Conservation (phyloP, 1,284 basidiomycete genomes). For the Cutaneotrichosporon sp. region DNA sequence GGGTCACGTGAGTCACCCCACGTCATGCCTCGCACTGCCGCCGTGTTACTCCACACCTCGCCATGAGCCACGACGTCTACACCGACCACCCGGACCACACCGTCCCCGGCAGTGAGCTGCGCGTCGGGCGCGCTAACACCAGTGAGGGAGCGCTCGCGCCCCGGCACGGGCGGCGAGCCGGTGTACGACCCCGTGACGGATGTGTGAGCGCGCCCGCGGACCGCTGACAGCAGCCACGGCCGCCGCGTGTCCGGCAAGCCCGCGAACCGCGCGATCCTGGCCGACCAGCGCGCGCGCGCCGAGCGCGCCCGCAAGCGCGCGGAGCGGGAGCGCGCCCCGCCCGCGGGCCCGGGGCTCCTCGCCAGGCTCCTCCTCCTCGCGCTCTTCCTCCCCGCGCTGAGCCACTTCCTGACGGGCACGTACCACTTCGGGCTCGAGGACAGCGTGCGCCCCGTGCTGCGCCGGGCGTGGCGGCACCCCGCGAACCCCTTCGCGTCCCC, state of each 20-base stretch:
- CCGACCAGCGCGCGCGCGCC: conserved; percentile 32
- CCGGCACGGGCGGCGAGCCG: conserved; percentile 41
- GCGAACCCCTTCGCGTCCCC: conserved; percentile 22
- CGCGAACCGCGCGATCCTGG: conserved; percentile 59
- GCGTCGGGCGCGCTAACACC: conserved; percentile 5
- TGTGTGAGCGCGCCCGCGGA: conserved; percentile 14
- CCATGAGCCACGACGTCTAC: conserved; percentile 28
- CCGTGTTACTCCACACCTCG: neutral
- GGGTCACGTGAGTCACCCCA: neutral
- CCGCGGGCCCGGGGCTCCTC: conserved; percentile 11
- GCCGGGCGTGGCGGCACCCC: conserved; percentile 2
- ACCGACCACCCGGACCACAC: conserved; percentile 28
- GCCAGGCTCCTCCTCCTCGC: conserved; percentile 29
- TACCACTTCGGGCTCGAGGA: conserved; percentile 37
- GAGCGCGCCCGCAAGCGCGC: conserved; percentile 28
- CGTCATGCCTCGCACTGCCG: neutral
- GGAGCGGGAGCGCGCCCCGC: neutral
- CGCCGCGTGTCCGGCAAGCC: conserved; percentile 63
- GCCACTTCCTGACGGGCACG: conserved; percentile 40
- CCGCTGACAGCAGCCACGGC: conserved; percentile 52
- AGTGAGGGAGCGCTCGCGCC: conserved; percentile 37
- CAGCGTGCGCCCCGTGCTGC: conserved; percentile 8
- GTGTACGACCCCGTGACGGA: conserved; percentile 41
- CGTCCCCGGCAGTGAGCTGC: conserved; percentile 36
- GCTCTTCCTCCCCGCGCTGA: conserved; percentile 45